Conservation (phyloP, 495 filamentous ascomycete genomes). For the Haplographium delicatum region DNA sequence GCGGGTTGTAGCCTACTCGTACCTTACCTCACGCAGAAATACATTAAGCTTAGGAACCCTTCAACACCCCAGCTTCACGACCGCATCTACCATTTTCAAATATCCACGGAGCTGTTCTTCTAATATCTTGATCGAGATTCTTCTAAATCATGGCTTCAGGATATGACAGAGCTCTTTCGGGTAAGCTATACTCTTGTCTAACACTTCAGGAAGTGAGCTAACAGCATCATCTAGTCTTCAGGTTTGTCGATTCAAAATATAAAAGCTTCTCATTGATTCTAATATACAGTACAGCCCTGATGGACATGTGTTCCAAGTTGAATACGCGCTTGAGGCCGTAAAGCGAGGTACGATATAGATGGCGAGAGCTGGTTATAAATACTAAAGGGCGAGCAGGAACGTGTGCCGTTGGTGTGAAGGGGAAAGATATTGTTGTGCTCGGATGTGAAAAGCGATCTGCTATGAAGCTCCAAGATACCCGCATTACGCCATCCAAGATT, state of each 20-base stretch:
- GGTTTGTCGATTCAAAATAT: constrained; percentile 38
- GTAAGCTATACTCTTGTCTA: constrained; percentile 44
- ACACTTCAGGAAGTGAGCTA: constrained; percentile 29
- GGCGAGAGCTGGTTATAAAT: background rate
- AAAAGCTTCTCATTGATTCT: constrained; percentile 33
- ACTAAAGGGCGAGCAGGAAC: constrained; percentile 58
- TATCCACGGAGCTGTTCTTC: constrained; percentile 6
- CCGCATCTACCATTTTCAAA: background rate
- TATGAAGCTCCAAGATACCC: constrained; percentile 98
- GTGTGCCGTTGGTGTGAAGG: constrained; percentile 97
- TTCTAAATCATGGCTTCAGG: constrained; percentile 64
- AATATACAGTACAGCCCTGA: constrained; percentile 67
- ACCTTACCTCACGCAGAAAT: too few relatives aligned
- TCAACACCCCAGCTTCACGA: constrained; percentile 4
- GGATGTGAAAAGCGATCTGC: constrained; percentile 98
- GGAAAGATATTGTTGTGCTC: constrained; percentile 86
- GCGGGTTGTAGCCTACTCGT: constrained; percentile 26
- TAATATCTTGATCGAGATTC: background rate
- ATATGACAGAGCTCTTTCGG: constrained; percentile 92
- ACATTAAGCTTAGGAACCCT: constrained; percentile 18
- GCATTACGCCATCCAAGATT: constrained; percentile 98
- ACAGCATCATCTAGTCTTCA: constrained; percentile 58
- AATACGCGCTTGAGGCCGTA: constrained; percentile 98
- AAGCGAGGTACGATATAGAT: constrained; percentile 69
- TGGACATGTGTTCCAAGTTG: constrained; percentile 98